Evolutionary conservation across 805 yeast species (phyloP), one percentile per base, ranked within the genome.

Genomic region (Sugiyamaella americana): DNA sequence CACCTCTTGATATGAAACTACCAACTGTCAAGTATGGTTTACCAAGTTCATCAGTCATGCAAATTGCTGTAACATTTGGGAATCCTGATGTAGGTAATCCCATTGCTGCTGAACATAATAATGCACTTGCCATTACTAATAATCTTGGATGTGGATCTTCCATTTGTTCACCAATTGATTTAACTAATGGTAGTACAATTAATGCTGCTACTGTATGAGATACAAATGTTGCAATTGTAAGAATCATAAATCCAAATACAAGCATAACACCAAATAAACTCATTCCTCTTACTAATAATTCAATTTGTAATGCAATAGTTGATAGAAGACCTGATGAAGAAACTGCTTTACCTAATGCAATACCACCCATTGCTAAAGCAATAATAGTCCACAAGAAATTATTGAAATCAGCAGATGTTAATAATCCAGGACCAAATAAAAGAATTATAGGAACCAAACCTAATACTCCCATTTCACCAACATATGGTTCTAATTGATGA

Each of bases 391-490:
- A 91, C 53, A 95, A 80, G 63, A 91, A 91, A 63, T 87, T 91
- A 66, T 93, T 91, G 66, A 91, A 88, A 61, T 91, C 98, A 48
- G 89, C 96, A 1, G 88, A 82, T 5, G 84, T 79, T 50, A 91
- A 69, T 17, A 89, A 66, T 1, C 97, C 96, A 0, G 96, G 79
- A 3, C 96, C 98, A 60, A 91, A 91, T 59, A 91, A 82, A n/a
- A 87, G 66, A n/a, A 88, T 75, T 58, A 91, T 76, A 8, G 98
- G 97, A 16, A 89, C 74, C 47, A 93, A 74, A 0, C 98, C 95
- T 50, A 93, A 80, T 53, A 89, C 82, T n/a, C 98, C 98, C 93
- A 89, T 87, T 57, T 89, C 96, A 29, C 98, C 98, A 60, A 91
- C 79, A 1, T 79, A 60, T 1, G 77, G 78, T 48, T 84, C 80